A percentile compares a stretch with the other conserved stretches of the same genome.
These are phyloP conservation scores for Zoysia pacifica DNA, from an alignment of 176 grass and related monocot species.

Conservation along the genomic window DNA sequence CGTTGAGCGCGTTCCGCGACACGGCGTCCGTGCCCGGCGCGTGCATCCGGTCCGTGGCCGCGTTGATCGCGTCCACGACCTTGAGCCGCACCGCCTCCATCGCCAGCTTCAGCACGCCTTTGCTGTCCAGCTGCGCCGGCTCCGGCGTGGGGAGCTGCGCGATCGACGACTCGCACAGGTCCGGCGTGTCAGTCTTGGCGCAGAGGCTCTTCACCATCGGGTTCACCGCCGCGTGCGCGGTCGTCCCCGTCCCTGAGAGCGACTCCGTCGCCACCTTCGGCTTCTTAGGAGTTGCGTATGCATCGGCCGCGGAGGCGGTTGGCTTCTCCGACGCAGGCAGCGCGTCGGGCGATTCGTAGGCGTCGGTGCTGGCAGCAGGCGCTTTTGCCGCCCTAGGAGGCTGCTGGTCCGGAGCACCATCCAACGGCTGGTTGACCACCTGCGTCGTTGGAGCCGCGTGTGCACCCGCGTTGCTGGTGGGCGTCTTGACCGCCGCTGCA, in stretches of 20 bases:
- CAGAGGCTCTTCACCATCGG: constrained; percentile 39
- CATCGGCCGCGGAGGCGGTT: neutral
- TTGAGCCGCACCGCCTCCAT: constrained; percentile 46
- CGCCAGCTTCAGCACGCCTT: constrained; percentile 42
- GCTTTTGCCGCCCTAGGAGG: no score
- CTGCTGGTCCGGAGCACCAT: no score
- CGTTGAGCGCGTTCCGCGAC: neutral
- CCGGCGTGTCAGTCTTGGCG: constrained; percentile 30
- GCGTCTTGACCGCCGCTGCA: neutral
- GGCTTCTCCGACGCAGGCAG: neutral
- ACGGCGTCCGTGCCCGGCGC: neutral
- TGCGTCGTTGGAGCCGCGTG: neutral
- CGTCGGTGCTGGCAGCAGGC: no score
- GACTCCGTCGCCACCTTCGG: neutral
- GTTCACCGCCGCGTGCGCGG: neutral
- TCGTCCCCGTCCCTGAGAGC: neutral
- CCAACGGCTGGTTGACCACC: neutral
- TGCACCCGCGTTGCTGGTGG: neutral
- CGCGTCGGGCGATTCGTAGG: neutral
- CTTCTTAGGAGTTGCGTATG: neutral
- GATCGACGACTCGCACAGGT: constrained; percentile 47
- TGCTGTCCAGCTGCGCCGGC: neutral
- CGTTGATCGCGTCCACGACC: constrained; percentile 10
- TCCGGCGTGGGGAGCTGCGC: neutral
- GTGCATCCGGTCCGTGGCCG: constrained; percentile 6